These are phyloP conservation scores for Gyrodon lividus DNA, from an alignment of 768 basidiomycete genomes.

Conservation along the genomic window DNA sequence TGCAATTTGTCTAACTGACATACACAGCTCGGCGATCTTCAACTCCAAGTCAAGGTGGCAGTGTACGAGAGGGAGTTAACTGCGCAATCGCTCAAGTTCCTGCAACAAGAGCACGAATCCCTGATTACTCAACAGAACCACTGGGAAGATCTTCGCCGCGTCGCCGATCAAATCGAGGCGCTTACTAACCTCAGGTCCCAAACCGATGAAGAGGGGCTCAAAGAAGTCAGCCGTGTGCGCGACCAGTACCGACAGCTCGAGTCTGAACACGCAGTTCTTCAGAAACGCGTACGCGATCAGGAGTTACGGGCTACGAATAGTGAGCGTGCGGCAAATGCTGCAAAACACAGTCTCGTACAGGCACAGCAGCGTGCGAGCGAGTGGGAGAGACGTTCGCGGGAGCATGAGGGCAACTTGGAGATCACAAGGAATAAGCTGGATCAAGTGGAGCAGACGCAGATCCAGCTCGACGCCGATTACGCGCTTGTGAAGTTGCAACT, in stretches of 20 bases:
- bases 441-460: constrained; percentile 60
- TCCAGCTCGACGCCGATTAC: constrained; percentile 70
- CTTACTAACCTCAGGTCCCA: constrained; percentile 61
- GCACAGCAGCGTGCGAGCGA: constrained; percentile 78
- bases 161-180: constrained; percentile 70
- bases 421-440: constrained; percentile 59
- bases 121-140: constrained; percentile 63
- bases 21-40: constrained; percentile 57
- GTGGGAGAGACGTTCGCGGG: constrained; percentile 78
- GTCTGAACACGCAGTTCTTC: constrained; percentile 61
- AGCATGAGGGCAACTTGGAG: constrained; percentile 65
- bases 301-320: constrained; percentile 60
- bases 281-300: constrained; percentile 72
- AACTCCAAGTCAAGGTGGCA: constrained; percentile 54
- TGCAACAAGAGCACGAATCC: constrained; percentile 62
- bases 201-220: constrained; percentile 68
- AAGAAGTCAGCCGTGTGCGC: constrained; percentile 65
- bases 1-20: neutral
- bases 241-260: constrained; percentile 61
- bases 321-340: constrained; percentile 56
- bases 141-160: constrained; percentile 74
- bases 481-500: constrained; percentile 67
- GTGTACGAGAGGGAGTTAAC: constrained; percentile 64
- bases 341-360: constrained; percentile 63
- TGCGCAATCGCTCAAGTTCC: constrained; percentile 44